Evolutionary conservation across 2,329 filamentous ascomycete species (phyloP).

Genomic region (Pseudogymnoascus sp.): DNA sequence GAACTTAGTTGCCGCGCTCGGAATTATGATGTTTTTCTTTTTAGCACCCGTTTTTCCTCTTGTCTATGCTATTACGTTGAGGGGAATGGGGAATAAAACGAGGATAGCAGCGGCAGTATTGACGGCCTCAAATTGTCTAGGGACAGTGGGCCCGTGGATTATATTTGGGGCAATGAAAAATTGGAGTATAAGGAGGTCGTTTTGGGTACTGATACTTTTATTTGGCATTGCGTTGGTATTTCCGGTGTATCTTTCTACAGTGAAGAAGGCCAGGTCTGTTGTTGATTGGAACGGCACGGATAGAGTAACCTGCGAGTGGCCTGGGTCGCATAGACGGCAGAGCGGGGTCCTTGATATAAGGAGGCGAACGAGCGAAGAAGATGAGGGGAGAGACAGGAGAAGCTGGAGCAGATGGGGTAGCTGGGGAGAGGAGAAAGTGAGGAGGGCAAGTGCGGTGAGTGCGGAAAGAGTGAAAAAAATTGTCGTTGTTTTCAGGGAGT

Average conservation of each 20-base stretch:
- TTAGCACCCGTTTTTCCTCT: slow-evolving; percentile 79
- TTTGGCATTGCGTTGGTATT: slow-evolving; percentile 21
- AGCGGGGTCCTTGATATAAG: no score
- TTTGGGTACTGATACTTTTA: slow-evolving; percentile 19
- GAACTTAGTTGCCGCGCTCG: slow-evolving; percentile 49
- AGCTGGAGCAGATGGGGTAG: no score
- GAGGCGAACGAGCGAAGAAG: no score
- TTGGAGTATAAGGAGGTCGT: background rate
- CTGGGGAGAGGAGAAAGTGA: no score
- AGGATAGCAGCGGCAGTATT: slow-evolving; percentile 73
- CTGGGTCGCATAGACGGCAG: no score
- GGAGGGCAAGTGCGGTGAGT: no score
- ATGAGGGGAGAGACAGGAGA: no score
- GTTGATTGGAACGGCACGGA: slow-evolving; percentile 16
- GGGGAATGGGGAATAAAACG: slow-evolving; percentile 71
- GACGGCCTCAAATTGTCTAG: slow-evolving; percentile 35
- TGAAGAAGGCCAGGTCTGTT: slow-evolving; percentile 17
- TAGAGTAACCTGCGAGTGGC: no score
- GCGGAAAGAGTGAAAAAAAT: no score
- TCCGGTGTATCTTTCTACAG: slow-evolving; percentile 23
- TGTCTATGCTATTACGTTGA: slow-evolving; percentile 70
- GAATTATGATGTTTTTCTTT: slow-evolving; percentile 65
- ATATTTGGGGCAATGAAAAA: background rate
- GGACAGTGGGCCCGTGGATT: no score
- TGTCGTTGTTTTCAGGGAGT: no score